Conservation (phyloP, 352 stramenopile species). For the Phytophthora sp. region DNA sequence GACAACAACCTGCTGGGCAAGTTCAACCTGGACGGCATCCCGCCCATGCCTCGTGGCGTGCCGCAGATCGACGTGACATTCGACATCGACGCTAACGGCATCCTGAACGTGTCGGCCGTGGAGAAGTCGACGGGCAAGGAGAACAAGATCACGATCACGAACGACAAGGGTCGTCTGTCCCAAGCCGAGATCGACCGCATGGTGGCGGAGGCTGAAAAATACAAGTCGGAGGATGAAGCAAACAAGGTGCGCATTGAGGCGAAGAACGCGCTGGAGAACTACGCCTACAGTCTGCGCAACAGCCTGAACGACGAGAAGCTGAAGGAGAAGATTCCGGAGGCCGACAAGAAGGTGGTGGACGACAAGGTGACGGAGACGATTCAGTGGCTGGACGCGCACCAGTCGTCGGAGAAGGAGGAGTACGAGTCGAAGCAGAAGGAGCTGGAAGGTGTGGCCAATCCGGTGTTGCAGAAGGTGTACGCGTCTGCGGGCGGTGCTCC, state of each 20-base stretch:
- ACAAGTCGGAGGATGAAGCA: constrained; percentile 96
- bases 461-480: constrained; percentile 79
- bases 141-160: constrained; percentile 98
- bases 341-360: constrained; percentile 79
- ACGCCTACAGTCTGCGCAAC: constrained; percentile 94
- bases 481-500: constrained; percentile 49
- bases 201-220: constrained; percentile 97
- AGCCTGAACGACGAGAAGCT: constrained; percentile 93
- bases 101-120: constrained; percentile 93
- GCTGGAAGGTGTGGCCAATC: constrained; percentile 79
- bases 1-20: constrained; percentile 92
- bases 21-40: constrained; percentile 88
- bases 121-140: constrained; percentile 96
- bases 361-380: constrained; percentile 96
- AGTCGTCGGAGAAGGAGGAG: constrained; percentile 35
- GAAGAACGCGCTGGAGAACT: constrained; percentile 96
- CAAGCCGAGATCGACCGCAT: constrained; percentile 98
- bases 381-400: constrained; percentile 96
- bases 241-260: constrained; percentile 96
- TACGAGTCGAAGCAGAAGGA: constrained; percentile 90
- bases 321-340: constrained; percentile 91
- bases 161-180: constrained; percentile 96
- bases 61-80: constrained; percentile 91
- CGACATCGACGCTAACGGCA: constrained; percentile 89
- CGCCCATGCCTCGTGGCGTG: constrained; percentile 86